Conservation (phyloP, 495 filamentous ascomycete genomes). For the Penicillium mononematosum region DNA sequence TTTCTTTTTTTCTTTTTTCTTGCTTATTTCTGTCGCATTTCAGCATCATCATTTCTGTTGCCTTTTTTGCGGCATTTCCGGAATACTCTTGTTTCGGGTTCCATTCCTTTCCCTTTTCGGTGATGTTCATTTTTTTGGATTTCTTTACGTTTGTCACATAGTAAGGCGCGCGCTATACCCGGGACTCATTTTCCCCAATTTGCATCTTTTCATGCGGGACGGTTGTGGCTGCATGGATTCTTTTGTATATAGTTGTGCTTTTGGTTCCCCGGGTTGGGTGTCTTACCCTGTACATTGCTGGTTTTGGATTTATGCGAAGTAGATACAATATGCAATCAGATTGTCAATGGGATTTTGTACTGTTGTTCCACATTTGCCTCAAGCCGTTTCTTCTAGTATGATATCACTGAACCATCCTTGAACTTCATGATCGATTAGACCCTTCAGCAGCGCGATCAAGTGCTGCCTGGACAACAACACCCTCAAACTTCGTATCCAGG, state of each 20-base stretch:
- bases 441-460: no score
- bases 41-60: constrained; percentile 6
- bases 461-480: no score
- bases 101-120: constrained; percentile 4
- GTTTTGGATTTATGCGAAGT: constrained; percentile 9
- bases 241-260: constrained; percentile 18
- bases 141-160: constrained; percentile 17
- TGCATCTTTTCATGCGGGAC: constrained; percentile 14
- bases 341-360: constrained; percentile 1
- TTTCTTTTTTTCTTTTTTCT: not conserved
- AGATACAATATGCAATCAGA: constrained; percentile 22
- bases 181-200: constrained; percentile 22
- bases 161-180: constrained; percentile 46
- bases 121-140: constrained; percentile 7
- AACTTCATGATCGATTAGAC: no score
- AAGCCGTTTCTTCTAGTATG: no score
- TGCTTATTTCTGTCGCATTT: constrained; percentile 2
- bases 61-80: constrained; percentile 5
- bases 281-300: constrained; percentile 11
- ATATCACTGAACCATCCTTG: no score
- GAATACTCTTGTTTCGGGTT: constrained; percentile 13
- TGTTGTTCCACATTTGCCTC: not conserved
- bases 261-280: constrained; percentile 23
- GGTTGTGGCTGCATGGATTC: not conserved
- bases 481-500: no score